phyloP scores from a whole-genome alignment of 1,139 yeast genomes.

The Saccharomyces hybrid region DNA sequence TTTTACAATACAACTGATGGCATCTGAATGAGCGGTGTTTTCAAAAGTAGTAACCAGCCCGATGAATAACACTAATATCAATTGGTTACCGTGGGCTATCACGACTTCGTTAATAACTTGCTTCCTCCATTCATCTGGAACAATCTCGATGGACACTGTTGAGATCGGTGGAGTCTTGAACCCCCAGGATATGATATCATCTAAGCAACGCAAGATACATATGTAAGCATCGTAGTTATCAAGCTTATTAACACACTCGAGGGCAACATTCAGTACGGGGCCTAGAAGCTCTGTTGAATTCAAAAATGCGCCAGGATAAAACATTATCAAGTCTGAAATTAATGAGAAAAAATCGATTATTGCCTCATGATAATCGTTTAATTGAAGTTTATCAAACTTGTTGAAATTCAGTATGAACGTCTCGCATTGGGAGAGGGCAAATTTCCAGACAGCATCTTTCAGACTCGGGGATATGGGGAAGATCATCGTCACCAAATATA shows the following conservation, averaged over 20 bases:
- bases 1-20: slow-evolving; percentile 65
- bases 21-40: slow-evolving; percentile 61
- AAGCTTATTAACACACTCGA: slow-evolving; percentile 42
- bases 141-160: slow-evolving; percentile 43
- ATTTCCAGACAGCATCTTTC: slow-evolving; percentile 43
- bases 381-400: slow-evolving; percentile 26
- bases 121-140: slow-evolving; percentile 46
- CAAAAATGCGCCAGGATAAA: slow-evolving; percentile 61
- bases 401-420: slow-evolving; percentile 36
- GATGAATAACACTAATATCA: slow-evolving; percentile 47
- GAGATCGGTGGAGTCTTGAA: slow-evolving; percentile 73
- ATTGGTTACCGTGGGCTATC: slow-evolving; percentile 46
- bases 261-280: slow-evolving; percentile 53
- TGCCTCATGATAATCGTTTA: slow-evolving; percentile 54
- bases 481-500: slow-evolving; percentile 66
- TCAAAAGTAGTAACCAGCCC: slow-evolving; percentile 73
- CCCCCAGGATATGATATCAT: slow-evolving; percentile 81
- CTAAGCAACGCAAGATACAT: slow-evolving; percentile 64
- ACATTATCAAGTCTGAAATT: slow-evolving; percentile 72
- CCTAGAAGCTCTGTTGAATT: slow-evolving; percentile 47
- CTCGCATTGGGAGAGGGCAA: slow-evolving; percentile 40
- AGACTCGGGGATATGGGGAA: slow-evolving; percentile 27
- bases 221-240: slow-evolving; percentile 67
- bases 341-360: slow-evolving; percentile 85
- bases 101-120: slow-evolving; percentile 39